Evolutionary conservation across 768 basidiomycete genomes (phyloP), one percentile per base, ranked within the genome.

Genomic region (Filobasidium wieringae): DNA sequence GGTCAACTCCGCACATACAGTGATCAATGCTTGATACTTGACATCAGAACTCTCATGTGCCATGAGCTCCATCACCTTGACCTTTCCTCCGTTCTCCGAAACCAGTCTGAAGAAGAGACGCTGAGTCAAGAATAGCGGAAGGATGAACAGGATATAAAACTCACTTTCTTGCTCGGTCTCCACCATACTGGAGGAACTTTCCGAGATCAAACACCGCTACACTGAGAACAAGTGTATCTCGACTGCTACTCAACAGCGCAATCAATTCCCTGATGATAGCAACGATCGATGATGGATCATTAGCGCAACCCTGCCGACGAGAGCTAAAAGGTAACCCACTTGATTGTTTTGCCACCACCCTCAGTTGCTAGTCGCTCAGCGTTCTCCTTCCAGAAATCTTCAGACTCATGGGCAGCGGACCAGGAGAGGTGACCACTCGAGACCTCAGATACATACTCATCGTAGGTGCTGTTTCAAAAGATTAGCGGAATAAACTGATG

Each of bases 311-410:
- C 4, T n/a, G 27, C 9, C 27, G n/a, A 11, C 9, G 43, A 8
- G 37, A 40, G 19, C 7, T 4, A 0, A 29, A 27, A 0, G 31
- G 24, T 9, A 53, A 63, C 77, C 49, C 60, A 91, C 93, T 86
- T 91, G 58, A 97, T 79, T 59, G 88, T 85, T 66, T 85, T 82
- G 63, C 84, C 80, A 67, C 89, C 85, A 54, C 81, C 82, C 61
- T 96, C 91, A 63, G 90, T 88, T 40, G 66, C 69, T n/a, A 97
- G 75, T 69, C 82, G 88, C 7, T 78, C 75, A 4, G 87, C 91
- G 68, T 97, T 96, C 77, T 92, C 90, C 68, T 86, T 88, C 95
- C 95, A 99, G 77, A 99, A 99, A 33, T 89, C 83, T 60, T 96
- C 93, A 1, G 88, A 92, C 69, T 91, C 88, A 68, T 99, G 95